Conservation (phyloP, 192 early-diverging fungal genomes). For the Phycomyces nitens region DNA sequence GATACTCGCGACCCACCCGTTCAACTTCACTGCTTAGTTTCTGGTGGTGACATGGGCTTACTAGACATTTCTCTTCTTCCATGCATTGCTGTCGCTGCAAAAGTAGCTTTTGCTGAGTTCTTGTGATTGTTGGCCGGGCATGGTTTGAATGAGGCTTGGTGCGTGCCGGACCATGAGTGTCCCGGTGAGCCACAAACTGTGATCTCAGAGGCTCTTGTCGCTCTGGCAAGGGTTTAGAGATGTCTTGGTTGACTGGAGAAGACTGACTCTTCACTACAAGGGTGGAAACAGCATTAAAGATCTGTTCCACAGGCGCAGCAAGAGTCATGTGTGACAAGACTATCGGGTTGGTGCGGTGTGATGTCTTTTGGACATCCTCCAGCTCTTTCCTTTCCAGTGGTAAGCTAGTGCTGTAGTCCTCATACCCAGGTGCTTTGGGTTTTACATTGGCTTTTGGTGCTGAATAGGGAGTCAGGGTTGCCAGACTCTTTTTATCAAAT, state of each 20-base stretch:
- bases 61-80: background rate
- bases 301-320: conserved; percentile 7
- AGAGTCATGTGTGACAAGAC: background rate
- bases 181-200: background rate
- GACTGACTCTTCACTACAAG: background rate
- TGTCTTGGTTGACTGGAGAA: background rate
- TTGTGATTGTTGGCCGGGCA: conserved; percentile 20
- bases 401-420: background rate
- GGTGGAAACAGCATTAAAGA: conserved; percentile 2
- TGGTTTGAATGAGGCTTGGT: no score
- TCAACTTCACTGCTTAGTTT: conserved; percentile 36
- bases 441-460: background rate
- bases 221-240: background rate
- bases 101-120: conserved; percentile 43
- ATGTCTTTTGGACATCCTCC: background rate
- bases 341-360: background rate
- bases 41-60: no score
- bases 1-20: conserved; percentile 36
- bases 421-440: no score
- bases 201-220: conserved; percentile 1
- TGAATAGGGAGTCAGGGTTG: background rate
- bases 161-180: no score
- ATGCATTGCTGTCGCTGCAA: conserved; percentile 39
- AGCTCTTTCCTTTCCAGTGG: background rate
- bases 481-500: conserved; percentile 13